Evolutionary conservation across 2,329 filamentous ascomycete species (phyloP).

Genomic region (Aspergillus fumigatus): DNA sequence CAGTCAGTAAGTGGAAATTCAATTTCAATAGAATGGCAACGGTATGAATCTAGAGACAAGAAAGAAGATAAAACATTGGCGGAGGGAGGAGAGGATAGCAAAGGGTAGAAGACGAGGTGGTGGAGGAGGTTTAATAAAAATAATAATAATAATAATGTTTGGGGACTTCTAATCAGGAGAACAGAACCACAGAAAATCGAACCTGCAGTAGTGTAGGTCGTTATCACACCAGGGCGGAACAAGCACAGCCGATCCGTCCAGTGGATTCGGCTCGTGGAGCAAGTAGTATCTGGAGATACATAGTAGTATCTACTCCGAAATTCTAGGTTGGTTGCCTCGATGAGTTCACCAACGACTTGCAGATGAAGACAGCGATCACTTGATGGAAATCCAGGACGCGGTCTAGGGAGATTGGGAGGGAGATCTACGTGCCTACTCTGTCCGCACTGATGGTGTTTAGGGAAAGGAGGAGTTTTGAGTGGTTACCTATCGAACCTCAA

Average conservation of each 20-base stretch:
- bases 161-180: not conserved
- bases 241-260: conserved; percentile 18
- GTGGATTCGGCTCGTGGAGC: conserved; percentile 2
- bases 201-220: not conserved
- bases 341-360: not conserved
- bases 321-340: not conserved
- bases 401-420: not conserved
- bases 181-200: not conserved
- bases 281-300: too few species aligned
- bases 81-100: conserved; percentile 7
- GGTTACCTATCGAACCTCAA: not conserved
- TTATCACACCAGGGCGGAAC: conserved; percentile 34
- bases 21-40: not conserved
- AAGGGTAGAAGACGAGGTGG: conserved; percentile 1
- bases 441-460: not conserved
- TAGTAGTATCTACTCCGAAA: too few species aligned
- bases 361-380: not conserved
- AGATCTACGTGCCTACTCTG: too few species aligned
- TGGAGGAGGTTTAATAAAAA: conserved; percentile 1
- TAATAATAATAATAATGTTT: conserved; percentile 10
- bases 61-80: conserved; percentile 1
- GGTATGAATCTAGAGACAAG: not conserved
- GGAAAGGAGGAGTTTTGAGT: not conserved
- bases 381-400: not conserved
- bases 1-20: too few species aligned